phyloP scores from a whole-genome alignment of 495 filamentous ascomycete genomes.

The Penicillium cosmopolitanum region DNA sequence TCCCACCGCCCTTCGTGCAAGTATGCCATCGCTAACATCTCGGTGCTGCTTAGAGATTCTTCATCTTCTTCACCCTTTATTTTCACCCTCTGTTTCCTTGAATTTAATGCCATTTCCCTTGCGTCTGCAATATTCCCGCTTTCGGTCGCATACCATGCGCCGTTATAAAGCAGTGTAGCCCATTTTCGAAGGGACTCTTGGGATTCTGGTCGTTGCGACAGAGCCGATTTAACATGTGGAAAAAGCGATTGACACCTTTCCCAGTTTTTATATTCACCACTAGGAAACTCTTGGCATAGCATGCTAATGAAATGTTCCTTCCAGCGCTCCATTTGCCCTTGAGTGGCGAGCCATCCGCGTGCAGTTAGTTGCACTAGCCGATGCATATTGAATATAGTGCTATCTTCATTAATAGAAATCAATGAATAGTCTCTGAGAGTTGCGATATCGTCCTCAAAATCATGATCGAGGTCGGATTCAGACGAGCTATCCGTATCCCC shows the following conservation, averaged over 20 bases:
- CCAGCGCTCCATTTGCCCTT: no score
- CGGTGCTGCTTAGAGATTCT: not conserved
- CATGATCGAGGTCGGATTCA: no score
- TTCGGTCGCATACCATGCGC: not conserved
- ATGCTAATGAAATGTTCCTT: slow-evolving; percentile 41
- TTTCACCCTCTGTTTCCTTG: no score
- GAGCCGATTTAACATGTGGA: slow-evolving; percentile 26
- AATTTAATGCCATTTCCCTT: slow-evolving; percentile 4
- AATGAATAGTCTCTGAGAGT: no score
- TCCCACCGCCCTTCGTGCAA: no score
- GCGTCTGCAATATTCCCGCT: not conserved
- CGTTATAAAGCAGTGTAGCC: slow-evolving; percentile 26
- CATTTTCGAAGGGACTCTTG: slow-evolving; percentile 13
- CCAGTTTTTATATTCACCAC: slow-evolving; percentile 39
- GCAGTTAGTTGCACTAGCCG: no score
- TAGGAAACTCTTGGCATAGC: slow-evolving; percentile 44
- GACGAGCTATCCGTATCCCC: no score
- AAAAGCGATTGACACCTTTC: slow-evolving; percentile 28
- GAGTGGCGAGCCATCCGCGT: no score
- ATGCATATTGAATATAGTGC: no score
- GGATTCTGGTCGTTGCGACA: slow-evolving; percentile 19
- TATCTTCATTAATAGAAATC: no score
- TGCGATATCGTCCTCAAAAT: no score
- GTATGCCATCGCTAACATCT: not conserved
- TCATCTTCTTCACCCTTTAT: not conserved